Evolutionary conservation across 495 filamentous ascomycete species (phyloP).

Genomic region (Neurospora sublineolata): DNA sequence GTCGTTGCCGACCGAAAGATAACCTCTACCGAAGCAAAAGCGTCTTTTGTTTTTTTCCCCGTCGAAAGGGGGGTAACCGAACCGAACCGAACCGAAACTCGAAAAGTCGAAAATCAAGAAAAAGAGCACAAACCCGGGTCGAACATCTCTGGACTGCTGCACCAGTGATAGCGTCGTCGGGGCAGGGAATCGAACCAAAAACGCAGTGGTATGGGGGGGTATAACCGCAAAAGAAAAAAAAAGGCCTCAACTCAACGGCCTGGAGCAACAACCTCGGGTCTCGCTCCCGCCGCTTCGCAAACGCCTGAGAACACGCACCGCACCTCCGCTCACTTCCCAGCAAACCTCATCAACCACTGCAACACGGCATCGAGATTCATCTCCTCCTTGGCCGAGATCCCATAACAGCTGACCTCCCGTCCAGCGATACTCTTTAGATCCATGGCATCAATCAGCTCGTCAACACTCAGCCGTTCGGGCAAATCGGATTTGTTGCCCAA

Average conservation of each 20-base stretch:
- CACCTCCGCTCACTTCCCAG: constrained; percentile 41
- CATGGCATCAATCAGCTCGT: constrained; percentile 88
- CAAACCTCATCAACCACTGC: constrained; percentile 88
- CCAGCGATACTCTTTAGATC: constrained; percentile 80
- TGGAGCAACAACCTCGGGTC: not conserved
- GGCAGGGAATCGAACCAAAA: not conserved
- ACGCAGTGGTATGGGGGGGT: constrained; percentile 6
- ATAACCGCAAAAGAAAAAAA: constrained; percentile 7
- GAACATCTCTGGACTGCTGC: constrained; percentile 5
- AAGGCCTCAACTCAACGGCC: not conserved
- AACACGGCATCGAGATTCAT: constrained; percentile 95
- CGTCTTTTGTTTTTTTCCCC: not conserved
- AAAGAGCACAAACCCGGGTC: not conserved
- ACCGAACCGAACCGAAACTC: not conserved
- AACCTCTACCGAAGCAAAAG: not conserved
- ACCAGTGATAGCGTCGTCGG: constrained; percentile 5
- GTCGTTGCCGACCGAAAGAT: not conserved
- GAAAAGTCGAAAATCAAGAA: too few relatives aligned
- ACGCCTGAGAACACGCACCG: not conserved
- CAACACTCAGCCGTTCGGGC: constrained; percentile 73
- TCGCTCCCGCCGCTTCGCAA: too few relatives aligned
- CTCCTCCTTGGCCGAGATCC: constrained; percentile 96
- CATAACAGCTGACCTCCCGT: constrained; percentile 96
- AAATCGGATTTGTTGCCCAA: constrained; percentile 97
- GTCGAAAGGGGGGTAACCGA: not conserved